Evolutionary conservation across 331 rosid genomes (phyloP).

Genomic region (Rhamnella rubrinervis): DNA sequence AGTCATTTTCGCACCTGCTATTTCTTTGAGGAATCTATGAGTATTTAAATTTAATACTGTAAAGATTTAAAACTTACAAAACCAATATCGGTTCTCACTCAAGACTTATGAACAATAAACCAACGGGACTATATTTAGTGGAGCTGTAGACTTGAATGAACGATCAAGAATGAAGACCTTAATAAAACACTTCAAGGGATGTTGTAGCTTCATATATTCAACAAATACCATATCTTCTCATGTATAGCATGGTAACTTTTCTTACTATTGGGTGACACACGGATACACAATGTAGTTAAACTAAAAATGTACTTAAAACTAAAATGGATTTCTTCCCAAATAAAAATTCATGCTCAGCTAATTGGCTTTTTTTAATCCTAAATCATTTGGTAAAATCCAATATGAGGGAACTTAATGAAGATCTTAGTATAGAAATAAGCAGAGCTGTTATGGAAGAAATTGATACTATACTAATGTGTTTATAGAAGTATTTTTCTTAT

Average conservation of each 20-base stretch:
- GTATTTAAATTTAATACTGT: neutral
- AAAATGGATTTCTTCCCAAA: neutral
- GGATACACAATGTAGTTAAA: neutral
- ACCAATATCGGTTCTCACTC: too few relatives aligned
- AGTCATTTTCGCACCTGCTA: neutral
- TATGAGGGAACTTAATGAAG: neutral
- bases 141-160: too few relatives aligned
- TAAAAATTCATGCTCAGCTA: neutral
- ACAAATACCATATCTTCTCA: too few relatives aligned
- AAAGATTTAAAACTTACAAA: too few relatives aligned
- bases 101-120: too few relatives aligned
- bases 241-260: neutral
- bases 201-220: too few relatives aligned
- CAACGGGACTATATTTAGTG: too few relatives aligned
- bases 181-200: too few relatives aligned
- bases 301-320: too few relatives aligned
- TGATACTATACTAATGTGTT: too few relatives aligned
- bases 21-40: neutral
- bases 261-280: neutral
- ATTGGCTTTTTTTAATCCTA: neutral
- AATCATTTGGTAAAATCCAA: neutral
- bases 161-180: too few relatives aligned
- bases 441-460: neutral
- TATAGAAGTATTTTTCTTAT: neutral
- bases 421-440: neutral